Base-by-base conservation (phyloP, 2,329 filamentous ascomycete species). In the Trichoderma koningiopsis region DNA sequence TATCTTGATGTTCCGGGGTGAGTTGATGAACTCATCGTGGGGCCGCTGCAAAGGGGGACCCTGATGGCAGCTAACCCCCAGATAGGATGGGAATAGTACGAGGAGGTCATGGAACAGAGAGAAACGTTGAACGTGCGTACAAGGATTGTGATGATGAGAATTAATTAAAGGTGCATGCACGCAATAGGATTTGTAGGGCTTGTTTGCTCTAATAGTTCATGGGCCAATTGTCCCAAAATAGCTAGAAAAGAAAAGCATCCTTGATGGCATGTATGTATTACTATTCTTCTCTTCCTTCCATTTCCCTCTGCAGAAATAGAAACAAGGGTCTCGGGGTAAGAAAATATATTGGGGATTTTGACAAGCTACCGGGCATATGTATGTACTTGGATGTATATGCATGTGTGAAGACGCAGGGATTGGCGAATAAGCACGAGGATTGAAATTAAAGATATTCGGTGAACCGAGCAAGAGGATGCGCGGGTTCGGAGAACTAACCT, bases 371-470 rank as follows among this genome's bases (percentile, higher is more conserved):
- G 19, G 33, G 33, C 33, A 35, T 35, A 40, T 19, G 16, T 14
- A 27, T 27, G 27, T 27, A 27, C 27, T 27, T 27, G 27, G 27
- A 27, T 19, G 37, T 19, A 40, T 40, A 14, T 19, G 16, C 37
- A 40, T 19, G 37, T 40, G 19, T 40, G 37, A 40, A 40, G 14
- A 40, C 19, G 16, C 27, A 29, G 29, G 29, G 27, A 57, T 31
- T n/a, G 40, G 19, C 2, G 33, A 27, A 13, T 40, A 33, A 22
- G 40, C 22, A 29, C 27, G 49, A 66, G 63, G 40, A 43, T 43
- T 43, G 40, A 66, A 43, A 66, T 66, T 58, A 49, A 47, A 66
- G 37, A 58, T 66, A 49, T 57, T 66, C 37, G 63, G 63, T 58
- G 63, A 66, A 57, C 62, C 53, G 52, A 49, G 52, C 37, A 49